phyloP scores from a whole-genome alignment of 352 stramenopile genomes.

The Phytopythium mirpurense region DNA sequence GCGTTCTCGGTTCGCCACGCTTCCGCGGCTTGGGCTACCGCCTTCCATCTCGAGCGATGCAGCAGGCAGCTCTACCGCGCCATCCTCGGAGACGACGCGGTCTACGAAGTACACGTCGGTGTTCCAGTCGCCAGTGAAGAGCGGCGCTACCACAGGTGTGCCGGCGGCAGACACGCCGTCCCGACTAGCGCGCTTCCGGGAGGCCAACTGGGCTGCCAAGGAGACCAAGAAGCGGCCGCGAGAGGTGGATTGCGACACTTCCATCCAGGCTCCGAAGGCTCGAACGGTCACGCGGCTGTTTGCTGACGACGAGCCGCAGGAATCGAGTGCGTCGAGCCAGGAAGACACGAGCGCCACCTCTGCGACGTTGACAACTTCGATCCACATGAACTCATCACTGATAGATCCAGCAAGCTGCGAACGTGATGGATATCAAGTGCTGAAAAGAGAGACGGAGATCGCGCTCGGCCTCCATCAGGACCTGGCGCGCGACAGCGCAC shows the following conservation, averaged over 20 bases:
- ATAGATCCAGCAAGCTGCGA: background rate
- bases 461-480: slow-evolving; percentile 31
- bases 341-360: background rate
- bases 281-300: slow-evolving; percentile 10
- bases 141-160: background rate
- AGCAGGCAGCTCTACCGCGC: background rate
- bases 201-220: slow-evolving; percentile 12
- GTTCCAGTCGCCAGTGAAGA: slow-evolving; percentile 3
- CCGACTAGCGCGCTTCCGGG: slow-evolving; percentile 11
- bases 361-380: background rate
- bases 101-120: slow-evolving; percentile 3
- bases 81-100: background rate
- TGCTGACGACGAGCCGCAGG: background rate
- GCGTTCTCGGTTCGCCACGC: background rate
- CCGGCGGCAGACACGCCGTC: slow-evolving; percentile 11
- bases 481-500: slow-evolving; percentile 35
- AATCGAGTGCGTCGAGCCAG: background rate
- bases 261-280: slow-evolving; percentile 8
- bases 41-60: background rate
- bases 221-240: slow-evolving; percentile 12
- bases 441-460: slow-evolving; percentile 28
- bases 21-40: slow-evolving; percentile 1
- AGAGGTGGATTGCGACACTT: background rate
- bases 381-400: background rate
- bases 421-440: slow-evolving; percentile 10